Evolutionary conservation across 1,284 basidiomycete genomes (phyloP).

Genomic region (Cystobasidiaceae sp.): DNA sequence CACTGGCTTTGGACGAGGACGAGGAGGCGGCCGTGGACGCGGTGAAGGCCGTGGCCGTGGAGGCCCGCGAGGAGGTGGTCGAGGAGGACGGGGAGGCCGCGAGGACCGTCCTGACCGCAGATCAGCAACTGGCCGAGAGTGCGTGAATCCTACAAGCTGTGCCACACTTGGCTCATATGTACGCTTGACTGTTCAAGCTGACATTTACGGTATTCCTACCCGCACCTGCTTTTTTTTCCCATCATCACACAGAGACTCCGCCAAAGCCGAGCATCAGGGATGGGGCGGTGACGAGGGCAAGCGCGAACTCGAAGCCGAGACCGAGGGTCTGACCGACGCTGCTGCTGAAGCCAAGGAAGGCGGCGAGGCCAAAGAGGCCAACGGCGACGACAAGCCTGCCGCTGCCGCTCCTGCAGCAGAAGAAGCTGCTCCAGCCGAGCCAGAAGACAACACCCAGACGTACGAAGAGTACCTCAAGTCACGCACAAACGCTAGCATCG

Average conservation of each 20-base stretch:
- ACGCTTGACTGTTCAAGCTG: not conserved
- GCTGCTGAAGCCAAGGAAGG: conserved; percentile 14
- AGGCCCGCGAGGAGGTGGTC: conserved; percentile 1
- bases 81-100: conserved; percentile 18
- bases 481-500: conserved; percentile 33
- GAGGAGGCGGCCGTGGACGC: conserved; percentile 19
- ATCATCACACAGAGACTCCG: conserved; percentile 21
- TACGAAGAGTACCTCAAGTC: conserved; percentile 44
- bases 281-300: conserved; percentile 36
- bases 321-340: conserved; percentile 26
- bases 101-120: conserved; percentile 23
- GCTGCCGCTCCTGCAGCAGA: conserved; percentile 35
- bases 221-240: not conserved
- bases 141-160: not conserved
- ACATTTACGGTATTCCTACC: not conserved
- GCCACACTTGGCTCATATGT: not conserved
- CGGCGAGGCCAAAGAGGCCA: conserved; percentile 22
- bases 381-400: conserved; percentile 30
- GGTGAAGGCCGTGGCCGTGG: conserved; percentile 6
- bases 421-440: conserved; percentile 36
- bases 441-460: conserved; percentile 43
- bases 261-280: conserved; percentile 34
- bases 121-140: conserved; percentile 24
- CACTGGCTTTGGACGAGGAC: conserved; percentile 23
- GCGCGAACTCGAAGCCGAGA: conserved; percentile 33